Base-by-base conservation (phyloP, 257 asterid species). In the Primulina tabacum region DNA sequence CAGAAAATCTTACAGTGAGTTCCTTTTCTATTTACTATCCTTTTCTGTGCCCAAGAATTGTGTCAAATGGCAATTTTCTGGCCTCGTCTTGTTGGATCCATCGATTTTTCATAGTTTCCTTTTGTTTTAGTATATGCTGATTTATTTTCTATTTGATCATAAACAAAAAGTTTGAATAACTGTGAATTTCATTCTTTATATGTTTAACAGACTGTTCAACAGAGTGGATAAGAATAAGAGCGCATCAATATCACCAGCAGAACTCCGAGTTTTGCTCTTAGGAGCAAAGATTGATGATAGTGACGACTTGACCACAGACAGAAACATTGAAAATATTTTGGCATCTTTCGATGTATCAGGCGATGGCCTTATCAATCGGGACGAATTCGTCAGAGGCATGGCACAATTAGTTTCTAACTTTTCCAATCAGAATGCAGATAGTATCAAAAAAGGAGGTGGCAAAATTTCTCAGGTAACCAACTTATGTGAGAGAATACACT, bases 191-290 rank as follows among this genome's bases (percentile, higher is more conserved):
- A 20, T 63, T 64, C 11, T 20, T 58, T 50, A 28, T 35, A 26
- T 5, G 14, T 24, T 53, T 47, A 10, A 21, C 84, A 86, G 92
- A 60, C 69, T 86, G 72, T 86, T 83, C 47, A 28, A 21, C n/a
- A 66, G 33, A 67, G 56, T 86, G 10, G 89, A 86, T 71, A 75
- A 64, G 73, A 67, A 82, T 81, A 68, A 52, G 0, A 75, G 64
- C 67, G 67, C 67, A 68, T 74, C 82, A 2, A 67, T 86, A 29
- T 82, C 89, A 62, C 78, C 87, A 60, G 65, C 80, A 34, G 92
- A 86, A 53, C 85, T 86, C 62, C 73, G 89, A 57, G 92, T 84
- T 24, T 29, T 86, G 70, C 85, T 86, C 71, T 70, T 86, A 26
- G 92, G 89, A 72, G 58, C 82, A 5, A 78, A 38, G 37, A 71